phyloP scores from a whole-genome alignment of 139 green algal genomes.

The Tetraselmis chui region DNA sequence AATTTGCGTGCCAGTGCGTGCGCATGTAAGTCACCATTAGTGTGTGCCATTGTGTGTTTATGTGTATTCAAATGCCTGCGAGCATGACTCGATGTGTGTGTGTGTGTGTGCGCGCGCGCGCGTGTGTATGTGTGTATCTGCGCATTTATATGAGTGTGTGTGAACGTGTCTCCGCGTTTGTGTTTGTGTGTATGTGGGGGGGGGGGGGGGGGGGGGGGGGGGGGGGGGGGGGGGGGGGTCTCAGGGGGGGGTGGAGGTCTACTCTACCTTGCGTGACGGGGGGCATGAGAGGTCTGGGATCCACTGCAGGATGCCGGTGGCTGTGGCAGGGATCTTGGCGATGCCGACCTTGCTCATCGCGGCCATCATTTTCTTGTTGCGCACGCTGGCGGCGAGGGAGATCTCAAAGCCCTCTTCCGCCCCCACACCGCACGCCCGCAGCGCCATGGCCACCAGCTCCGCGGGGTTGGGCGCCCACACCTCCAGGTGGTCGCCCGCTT shows the following conservation, averaged over 20 bases:
- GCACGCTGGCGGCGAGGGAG: not conserved
- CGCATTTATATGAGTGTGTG: too few relatives aligned
- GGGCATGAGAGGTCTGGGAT: constrained; percentile 8
- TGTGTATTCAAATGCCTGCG: too few relatives aligned
- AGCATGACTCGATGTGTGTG: too few relatives aligned
- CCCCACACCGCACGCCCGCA: constrained; percentile 9
- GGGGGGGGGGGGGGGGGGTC: too few relatives aligned
- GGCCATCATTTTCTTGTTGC: not conserved
- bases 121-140: too few relatives aligned
- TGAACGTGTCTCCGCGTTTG: too few relatives aligned
- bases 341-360: not conserved
- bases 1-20: too few relatives aligned
- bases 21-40: too few relatives aligned
- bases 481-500: constrained; percentile 21
- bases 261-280: constrained; percentile 7
- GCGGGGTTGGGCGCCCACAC: constrained; percentile 12
- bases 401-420: not conserved
- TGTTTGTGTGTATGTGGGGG: too few relatives aligned
- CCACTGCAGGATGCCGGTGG: constrained; percentile 3
- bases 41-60: too few relatives aligned
- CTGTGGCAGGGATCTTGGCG: not conserved
- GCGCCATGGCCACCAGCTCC: constrained; percentile 5
- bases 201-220: too few relatives aligned
- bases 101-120: too few relatives aligned
- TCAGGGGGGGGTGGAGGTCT: not conserved